Conservation (phyloP, 2,329 filamentous ascomycete genomes). For the Arthrobotrys pseudoclavata region DNA sequence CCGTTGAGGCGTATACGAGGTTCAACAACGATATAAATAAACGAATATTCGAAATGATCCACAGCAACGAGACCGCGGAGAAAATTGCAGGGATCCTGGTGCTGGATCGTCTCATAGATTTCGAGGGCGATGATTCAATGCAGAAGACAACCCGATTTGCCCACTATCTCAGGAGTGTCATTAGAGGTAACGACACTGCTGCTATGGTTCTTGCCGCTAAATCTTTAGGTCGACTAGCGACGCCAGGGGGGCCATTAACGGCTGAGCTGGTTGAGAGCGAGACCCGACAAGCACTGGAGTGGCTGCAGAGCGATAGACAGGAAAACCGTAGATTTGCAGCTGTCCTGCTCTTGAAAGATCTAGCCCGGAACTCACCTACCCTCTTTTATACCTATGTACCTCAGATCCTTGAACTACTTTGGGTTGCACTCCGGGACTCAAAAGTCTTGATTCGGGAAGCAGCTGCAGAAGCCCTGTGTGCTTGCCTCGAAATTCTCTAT, state of each 20-base stretch:
- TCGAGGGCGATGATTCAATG: constrained; percentile 92
- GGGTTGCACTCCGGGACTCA: constrained; percentile 90
- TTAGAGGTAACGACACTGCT: constrained; percentile 89
- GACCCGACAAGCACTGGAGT: constrained; percentile 95
- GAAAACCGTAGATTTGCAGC: constrained; percentile 95
- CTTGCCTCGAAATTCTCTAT: constrained; percentile 95
- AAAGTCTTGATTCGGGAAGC: constrained; percentile 93
- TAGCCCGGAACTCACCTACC: constrained; percentile 92
- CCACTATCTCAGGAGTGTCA: constrained; percentile 86
- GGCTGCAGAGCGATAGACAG: constrained; percentile 93
- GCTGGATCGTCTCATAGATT: constrained; percentile 92
- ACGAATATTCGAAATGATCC: constrained; percentile 80
- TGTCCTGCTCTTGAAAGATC: constrained; percentile 88
- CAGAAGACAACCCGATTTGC: constrained; percentile 95
- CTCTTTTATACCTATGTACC: constrained; percentile 95
- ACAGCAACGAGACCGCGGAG: constrained; percentile 87
- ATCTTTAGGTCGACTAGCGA: constrained; percentile 88
- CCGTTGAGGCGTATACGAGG: constrained; percentile 80
- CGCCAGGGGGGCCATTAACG: constrained; percentile 91
- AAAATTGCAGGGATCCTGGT: constrained; percentile 92
- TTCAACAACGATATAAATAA: constrained; percentile 77
- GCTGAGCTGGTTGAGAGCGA: constrained; percentile 97
- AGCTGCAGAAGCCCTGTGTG: constrained; percentile 91
- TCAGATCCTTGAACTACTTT: constrained; percentile 95
- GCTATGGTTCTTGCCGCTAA: constrained; percentile 92